Conservation (phyloP, 139 green algal species). For the Dunaliella sp. region DNA sequence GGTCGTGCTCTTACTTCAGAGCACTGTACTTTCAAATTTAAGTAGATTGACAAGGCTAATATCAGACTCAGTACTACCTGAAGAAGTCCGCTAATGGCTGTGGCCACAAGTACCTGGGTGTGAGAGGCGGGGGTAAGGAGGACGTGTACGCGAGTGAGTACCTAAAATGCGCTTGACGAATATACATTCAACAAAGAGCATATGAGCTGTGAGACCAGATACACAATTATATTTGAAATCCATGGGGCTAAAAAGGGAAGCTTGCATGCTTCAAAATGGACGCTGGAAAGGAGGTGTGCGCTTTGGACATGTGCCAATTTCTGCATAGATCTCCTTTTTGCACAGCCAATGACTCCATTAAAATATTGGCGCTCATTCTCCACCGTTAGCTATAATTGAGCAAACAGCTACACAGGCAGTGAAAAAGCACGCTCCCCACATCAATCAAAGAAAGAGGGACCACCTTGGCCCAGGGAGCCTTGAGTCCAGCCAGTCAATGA, state of each 20-base stretch:
- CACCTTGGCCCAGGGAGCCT: too few relatives aligned
- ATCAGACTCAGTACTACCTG: background rate
- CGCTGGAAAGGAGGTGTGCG: background rate
- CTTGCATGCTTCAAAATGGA: background rate
- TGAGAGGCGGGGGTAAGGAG: too few relatives aligned
- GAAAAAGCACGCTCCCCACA: background rate
- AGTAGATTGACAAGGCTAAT: background rate
- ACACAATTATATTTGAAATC: background rate
- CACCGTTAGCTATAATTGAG: too few relatives aligned
- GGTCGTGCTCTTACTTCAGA: too few relatives aligned
- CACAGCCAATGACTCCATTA: background rate
- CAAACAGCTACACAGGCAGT: background rate
- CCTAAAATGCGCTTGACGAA: too few relatives aligned
- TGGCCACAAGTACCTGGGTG: background rate
- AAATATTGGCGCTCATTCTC: too few relatives aligned
- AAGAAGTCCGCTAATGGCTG: background rate
- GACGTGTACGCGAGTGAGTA: too few relatives aligned
- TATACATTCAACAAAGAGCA: background rate
- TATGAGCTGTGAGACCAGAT: background rate
- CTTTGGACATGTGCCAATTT: too few relatives aligned
- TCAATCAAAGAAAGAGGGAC: background rate
- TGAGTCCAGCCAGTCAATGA: background rate
- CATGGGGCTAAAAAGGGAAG: background rate
- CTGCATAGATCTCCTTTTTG: background rate
- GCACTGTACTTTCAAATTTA: too few relatives aligned